phyloP scores from a whole-genome alignment of 306 rosid genomes.

The Quercus ilex region DNA sequence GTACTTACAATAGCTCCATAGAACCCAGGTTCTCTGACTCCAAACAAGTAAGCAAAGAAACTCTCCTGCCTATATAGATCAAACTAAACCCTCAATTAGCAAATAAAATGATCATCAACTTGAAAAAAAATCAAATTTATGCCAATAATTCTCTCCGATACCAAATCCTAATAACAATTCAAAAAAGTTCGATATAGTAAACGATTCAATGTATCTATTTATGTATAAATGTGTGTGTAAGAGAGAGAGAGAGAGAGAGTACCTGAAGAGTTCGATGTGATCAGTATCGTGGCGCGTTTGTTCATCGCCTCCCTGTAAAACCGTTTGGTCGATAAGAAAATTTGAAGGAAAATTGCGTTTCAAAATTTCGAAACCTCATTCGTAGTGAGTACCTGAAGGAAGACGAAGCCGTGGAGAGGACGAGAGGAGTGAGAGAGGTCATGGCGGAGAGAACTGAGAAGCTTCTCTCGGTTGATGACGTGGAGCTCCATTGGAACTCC shows the following conservation, averaged over 20 bases:
- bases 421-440: slow-evolving; percentile 48
- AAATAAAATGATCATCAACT: slow-evolving; percentile 3
- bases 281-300: slow-evolving; percentile 86
- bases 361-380: not conserved
- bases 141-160: not conserved
- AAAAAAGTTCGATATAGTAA: not conserved
- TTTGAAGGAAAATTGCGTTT: not conserved
- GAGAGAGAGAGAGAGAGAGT: not conserved
- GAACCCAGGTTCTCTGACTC: slow-evolving; percentile 81
- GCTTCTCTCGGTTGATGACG: slow-evolving; percentile 48
- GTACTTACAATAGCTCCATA: slow-evolving; percentile 82
- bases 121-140: not conserved
- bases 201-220: not conserved
- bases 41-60: slow-evolving; percentile 87
- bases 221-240: too few relatives aligned
- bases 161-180: not conserved
- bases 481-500: slow-evolving; percentile 59
- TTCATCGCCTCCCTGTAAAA: slow-evolving; percentile 75
- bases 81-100: not conserved
- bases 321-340: not conserved
- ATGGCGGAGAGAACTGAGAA: slow-evolving; percentile 52
- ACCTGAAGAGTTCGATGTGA: slow-evolving; percentile 85
- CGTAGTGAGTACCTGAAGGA: slow-evolving; percentile 53
- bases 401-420: slow-evolving; percentile 67
- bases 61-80: slow-evolving; percentile 69